Evolutionary conservation across 257 asterid species (phyloP).

Genomic region (Fraxinus quadrangulata): DNA sequence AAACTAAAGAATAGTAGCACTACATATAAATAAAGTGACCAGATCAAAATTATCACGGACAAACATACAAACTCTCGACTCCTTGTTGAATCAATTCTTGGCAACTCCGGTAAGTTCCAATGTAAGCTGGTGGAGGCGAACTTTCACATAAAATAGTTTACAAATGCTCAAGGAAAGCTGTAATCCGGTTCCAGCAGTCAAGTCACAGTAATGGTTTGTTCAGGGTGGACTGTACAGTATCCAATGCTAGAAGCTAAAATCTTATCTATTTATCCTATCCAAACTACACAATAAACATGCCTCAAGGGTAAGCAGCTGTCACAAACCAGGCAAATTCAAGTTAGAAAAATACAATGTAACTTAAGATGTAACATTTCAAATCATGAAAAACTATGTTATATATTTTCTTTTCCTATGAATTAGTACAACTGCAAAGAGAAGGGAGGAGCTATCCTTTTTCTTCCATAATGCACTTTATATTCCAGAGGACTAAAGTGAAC

Average conservation of each 20-base stretch:
- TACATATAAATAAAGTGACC: too few relatives aligned
- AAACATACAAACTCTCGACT: not conserved
- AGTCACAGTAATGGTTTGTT: slow-evolving; percentile 35
- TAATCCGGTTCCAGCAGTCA: slow-evolving; percentile 14
- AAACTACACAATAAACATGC: not conserved
- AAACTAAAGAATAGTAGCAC: not conserved
- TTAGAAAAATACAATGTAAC: slow-evolving; percentile 29
- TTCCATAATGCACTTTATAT: slow-evolving; percentile 23
- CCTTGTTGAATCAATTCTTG: slow-evolving; percentile 22
- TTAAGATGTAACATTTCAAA: slow-evolving; percentile 29
- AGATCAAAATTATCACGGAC: not conserved
- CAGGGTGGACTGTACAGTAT: slow-evolving; percentile 13
- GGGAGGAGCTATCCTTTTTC: slow-evolving; percentile 26
- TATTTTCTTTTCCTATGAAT: slow-evolving; percentile 35
- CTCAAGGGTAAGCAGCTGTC: slow-evolving; percentile 28
- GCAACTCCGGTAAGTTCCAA: slow-evolving; percentile 39
- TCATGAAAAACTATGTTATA: slow-evolving; percentile 32
- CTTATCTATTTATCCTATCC: not conserved
- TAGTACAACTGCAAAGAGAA: slow-evolving; percentile 30
- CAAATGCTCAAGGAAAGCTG: slow-evolving; percentile 21
- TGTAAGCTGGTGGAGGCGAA: slow-evolving; percentile 24
- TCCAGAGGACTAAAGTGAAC: slow-evolving; percentile 34
- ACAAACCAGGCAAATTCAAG: slow-evolving; percentile 41
- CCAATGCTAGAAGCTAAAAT: not conserved
- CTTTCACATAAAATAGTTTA: slow-evolving; percentile 30